Percentiles rank a stretch among this genome's conserved stretches.
phyloP scores from a whole-genome alignment of 768 basidiomycete species.

The Trametes sanguinea region DNA sequence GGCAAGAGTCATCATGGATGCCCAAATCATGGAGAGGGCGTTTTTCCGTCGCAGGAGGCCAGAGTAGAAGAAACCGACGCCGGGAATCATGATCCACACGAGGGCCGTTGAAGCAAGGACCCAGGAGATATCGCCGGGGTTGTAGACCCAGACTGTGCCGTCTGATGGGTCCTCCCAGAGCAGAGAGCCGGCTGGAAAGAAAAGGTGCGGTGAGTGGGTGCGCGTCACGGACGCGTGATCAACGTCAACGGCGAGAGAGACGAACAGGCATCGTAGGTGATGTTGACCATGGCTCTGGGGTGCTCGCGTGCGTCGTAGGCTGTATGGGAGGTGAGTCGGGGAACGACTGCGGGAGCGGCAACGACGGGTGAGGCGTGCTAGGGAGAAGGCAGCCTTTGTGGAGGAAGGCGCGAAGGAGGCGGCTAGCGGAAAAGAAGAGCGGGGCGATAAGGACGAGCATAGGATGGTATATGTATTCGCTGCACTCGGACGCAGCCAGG shows the following conservation, averaged over 20 bases:
- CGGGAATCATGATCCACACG: constrained; percentile 68
- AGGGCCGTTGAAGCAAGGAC: constrained; percentile 73
- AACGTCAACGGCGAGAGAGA: neutral
- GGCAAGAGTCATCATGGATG: constrained; percentile 73
- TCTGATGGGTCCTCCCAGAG: constrained; percentile 31
- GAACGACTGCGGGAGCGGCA: neutral
- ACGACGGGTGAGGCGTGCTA: constrained; percentile 3
- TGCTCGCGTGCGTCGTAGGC: constrained; percentile 3
- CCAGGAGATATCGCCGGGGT: constrained; percentile 72
- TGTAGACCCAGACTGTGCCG: constrained; percentile 41
- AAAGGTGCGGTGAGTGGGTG: neutral
- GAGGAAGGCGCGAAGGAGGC: constrained; percentile 12
- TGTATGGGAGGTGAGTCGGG: neutral
- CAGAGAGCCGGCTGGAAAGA: constrained; percentile 20
- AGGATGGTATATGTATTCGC: neutral
- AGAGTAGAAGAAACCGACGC: constrained; percentile 86
- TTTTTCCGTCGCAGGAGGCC: constrained; percentile 92
- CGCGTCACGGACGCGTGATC: neutral
- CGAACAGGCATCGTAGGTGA: constrained; percentile 45
- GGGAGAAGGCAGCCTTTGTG: constrained; percentile 12
- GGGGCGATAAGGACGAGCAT: constrained; percentile 2
- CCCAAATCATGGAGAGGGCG: constrained; percentile 87
- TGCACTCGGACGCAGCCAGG: neutral
- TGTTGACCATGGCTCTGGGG: constrained; percentile 42
- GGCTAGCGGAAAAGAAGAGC: neutral